Base-by-base conservation (phyloP, 2,329 filamentous ascomycete genomes). In the Westerdykella aurantiaca region DNA sequence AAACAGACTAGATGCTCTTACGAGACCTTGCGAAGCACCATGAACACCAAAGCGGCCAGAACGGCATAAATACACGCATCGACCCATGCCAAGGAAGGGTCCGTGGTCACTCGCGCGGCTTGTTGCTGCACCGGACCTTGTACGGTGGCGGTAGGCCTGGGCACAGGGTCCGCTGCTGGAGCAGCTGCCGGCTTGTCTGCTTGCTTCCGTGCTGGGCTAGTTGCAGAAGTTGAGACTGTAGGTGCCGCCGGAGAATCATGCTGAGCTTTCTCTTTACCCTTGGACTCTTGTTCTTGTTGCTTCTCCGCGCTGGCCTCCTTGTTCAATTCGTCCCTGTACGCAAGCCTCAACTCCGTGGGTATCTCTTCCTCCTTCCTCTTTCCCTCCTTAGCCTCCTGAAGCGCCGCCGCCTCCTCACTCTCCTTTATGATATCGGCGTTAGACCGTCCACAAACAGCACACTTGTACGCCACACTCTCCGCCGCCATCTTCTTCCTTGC, bases 21-120 rank as follows among this genome's bases (percentile, higher is more conserved):
- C 34, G 63, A 45, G 22, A 77, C 66, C 45, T 74, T 75, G 44
- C 72, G 72, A 18, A 79, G 50, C 3, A 95, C 71, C 72, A 95
- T 79, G 17, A 86, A 79, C 3, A 82, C 71, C 16, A 95, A 70
- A 21, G 86, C 73, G 12, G 87, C 75, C 0, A 87, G 72, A 14
- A 95, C 68, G 6, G 80, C 83, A 17, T 83, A 80, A 52, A 95
- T 95, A 31, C 83, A 78, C 50, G 86, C 80, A 66, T 95, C 90
- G 14, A 95, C 74, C 85, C 88, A 95, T 11, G 81, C 69, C 1
- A 83, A 79, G 13, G 86, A 77, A 2, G 72, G 78, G 22, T 78
- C 74, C 41, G 73, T 63, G 34, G 42, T 50, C 12, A 45, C 63
- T 58, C 54, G 66, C 45, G 51, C 48, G 39, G 56, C 37, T 43